Conservation (phyloP, 306 rosid species). For the Trichosanthes cucumerina region DNA sequence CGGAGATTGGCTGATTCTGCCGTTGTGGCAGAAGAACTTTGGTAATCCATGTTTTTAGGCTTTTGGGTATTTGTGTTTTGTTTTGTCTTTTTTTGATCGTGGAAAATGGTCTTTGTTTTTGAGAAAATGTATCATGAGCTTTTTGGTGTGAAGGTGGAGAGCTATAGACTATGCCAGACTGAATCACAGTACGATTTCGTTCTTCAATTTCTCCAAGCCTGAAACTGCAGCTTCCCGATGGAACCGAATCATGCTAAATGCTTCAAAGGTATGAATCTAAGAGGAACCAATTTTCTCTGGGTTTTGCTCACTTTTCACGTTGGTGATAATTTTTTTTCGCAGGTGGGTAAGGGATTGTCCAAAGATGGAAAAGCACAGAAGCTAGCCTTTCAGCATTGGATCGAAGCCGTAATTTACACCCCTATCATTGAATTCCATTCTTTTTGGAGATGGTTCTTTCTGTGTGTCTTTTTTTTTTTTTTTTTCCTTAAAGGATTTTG, state of each 20-base stretch:
- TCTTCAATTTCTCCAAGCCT: constrained; percentile 52
- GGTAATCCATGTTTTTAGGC: constrained; percentile 29
- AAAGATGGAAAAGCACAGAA: constrained; percentile 80
- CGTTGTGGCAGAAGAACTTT: constrained; percentile 80
- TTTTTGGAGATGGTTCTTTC: neutral
- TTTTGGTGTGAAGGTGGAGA: constrained; percentile 59
- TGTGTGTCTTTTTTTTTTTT: too few species aligned
- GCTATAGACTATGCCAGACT: constrained; percentile 57
- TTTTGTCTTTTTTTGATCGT: neutral
- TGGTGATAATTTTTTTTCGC: constrained; percentile 1
- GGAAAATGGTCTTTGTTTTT: neutral
- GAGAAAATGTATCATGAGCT: constrained; percentile 7
- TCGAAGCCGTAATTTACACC: constrained; percentile 64
- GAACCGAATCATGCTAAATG: constrained; percentile 58
- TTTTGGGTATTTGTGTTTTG: neutral
- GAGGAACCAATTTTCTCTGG: neutral
- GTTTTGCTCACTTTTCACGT: neutral
- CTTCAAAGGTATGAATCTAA: constrained; percentile 48
- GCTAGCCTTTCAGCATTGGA: constrained; percentile 96
- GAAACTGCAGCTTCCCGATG: constrained; percentile 61
- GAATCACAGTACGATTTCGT: constrained; percentile 69
- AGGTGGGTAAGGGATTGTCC: constrained; percentile 90
- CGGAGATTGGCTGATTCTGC: constrained; percentile 92
- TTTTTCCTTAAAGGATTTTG: neutral
- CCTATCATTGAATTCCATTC: neutral